phyloP scores from a whole-genome alignment of 306 rosid species.

The Canavalia gladiata region DNA sequence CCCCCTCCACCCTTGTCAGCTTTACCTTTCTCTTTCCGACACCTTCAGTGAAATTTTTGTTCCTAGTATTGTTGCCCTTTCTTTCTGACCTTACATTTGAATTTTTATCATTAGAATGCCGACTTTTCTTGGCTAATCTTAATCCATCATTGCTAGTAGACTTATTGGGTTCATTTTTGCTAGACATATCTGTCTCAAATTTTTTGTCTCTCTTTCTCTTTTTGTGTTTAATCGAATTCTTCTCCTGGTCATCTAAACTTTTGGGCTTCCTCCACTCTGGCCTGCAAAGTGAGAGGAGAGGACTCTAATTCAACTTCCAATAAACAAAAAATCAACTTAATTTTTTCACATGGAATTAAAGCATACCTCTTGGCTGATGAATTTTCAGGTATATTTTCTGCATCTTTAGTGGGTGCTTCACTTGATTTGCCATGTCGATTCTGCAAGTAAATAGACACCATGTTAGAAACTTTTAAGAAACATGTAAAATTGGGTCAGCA shows the following conservation, averaged over 20 bases:
- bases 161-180: conserved; percentile 33
- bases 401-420: conserved; percentile 49
- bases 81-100: conserved; percentile 43
- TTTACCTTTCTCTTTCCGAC: conserved; percentile 54
- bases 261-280: conserved; percentile 55
- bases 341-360: conserved; percentile 35
- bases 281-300: conserved; percentile 51
- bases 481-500: conserved; percentile 22
- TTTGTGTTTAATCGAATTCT: conserved; percentile 40
- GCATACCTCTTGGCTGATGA: conserved; percentile 64
- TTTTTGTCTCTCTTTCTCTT: conserved; percentile 61
- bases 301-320: conserved; percentile 21
- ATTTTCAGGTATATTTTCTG: conserved; percentile 53
- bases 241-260: conserved; percentile 50
- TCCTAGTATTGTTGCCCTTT: conserved; percentile 41
- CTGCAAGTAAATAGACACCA: conserved; percentile 56
- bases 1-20: conserved; percentile 26
- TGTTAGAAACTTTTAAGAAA: conserved; percentile 25
- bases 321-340: not conserved
- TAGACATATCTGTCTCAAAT: conserved; percentile 28
- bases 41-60: conserved; percentile 44
- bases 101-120: conserved; percentile 49
- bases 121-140: conserved; percentile 52
- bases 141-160: conserved; percentile 45
- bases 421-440: conserved; percentile 76